Evolutionary conservation across 805 yeast species (phyloP), one percentile per base, ranked within the genome.

Genomic region (Grigorovia jiainica): DNA sequence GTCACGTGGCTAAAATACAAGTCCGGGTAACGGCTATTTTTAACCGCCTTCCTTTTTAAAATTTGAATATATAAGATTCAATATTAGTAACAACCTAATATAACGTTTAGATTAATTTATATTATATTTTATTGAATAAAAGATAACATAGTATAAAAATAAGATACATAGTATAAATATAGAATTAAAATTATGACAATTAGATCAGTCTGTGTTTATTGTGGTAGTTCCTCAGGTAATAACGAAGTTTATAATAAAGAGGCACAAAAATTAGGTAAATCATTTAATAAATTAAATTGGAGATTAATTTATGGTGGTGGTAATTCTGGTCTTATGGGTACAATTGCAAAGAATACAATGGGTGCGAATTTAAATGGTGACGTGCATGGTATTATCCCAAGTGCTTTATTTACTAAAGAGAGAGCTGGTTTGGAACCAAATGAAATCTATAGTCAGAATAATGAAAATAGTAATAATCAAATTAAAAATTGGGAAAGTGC

Each of bases 241-340:
- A 70, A 72, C 40, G 65, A 70, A 6, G 50, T 51, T 3, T 82
- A 62, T 54, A 65, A 79, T 11, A 65, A 64, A 2, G 66, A 66
- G 25, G 89, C 95, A 1, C 50, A 65, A n/a, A 58, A 70, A 20
- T 65, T 86, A 34, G 95, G 95, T 19, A 50, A 64, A 38, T 52
- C 69, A 23, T 60, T 86, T 47, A 83, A 86, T 19, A 19, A 24
- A 23, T 17, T 68, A 40, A 68, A 73, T 42, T 84, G 86, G 79
- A 86, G 86, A 3, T 65, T 86, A 33, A 90, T 86, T 8, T 86
- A 87, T 54, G 95, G 95, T 37, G 95, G 95, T 32, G 95, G 95
- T 17, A 79, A 90, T 27, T 82, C 87, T 1, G 90, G 92, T 4
- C 59, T 84, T 39, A 84, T 84, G 89, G 92, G 92, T 9, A 69